Base-by-base conservation (phyloP, 208 protist genomes). In the Acanthamoeba culbertsoni region DNA sequence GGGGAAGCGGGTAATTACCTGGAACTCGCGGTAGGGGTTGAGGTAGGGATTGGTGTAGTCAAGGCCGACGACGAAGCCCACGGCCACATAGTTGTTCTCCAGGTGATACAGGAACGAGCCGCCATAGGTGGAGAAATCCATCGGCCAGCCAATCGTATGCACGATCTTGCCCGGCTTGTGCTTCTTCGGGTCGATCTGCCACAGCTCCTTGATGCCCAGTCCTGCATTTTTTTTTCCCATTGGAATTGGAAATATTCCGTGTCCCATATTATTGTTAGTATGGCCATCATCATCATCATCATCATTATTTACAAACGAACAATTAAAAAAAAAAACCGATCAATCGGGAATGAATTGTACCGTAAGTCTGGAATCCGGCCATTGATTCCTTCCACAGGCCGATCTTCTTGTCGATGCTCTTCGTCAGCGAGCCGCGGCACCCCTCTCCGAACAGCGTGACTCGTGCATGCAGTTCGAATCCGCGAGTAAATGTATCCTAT, bases 81-180 rank as follows among this genome's bases (percentile, higher is more conserved):
- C 96, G 16, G 97, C 96, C 8, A 99, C 94, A 23, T 98, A 93
- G 20, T 95, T 96, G 86, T 98, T 96, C 37, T 99, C 97, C 82
- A 98, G 97, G 95, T 99, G 99, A 95, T 99, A 99, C 37, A 99
- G 94, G 90, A 98, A 99, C 40, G 98, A 98, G 14, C 99, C 99
- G 79, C 99, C 98, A 94, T 99, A 99, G 2, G 98, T 99, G 77
- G 97, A 96, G 71, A 98, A 96, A 20, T 93, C 97, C 28, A 98
- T 94, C 51, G 99, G 98, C 98, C 98, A 99, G 46, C 99, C 68
- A 8, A 98, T 94, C 16, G 98, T 99, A 96, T 99, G 99, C 79
- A 98, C 77, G 28, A 99, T 97, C 10, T 93, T 91, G 63, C 99
- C 99, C 23, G 97, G 96, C 59, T 96, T 77, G 95, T 98, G 97